Evolutionary conservation across 305 asterid species (phyloP), one percentile per base, ranked within the genome.

Genomic region (Caryopteris hybrid): DNA sequence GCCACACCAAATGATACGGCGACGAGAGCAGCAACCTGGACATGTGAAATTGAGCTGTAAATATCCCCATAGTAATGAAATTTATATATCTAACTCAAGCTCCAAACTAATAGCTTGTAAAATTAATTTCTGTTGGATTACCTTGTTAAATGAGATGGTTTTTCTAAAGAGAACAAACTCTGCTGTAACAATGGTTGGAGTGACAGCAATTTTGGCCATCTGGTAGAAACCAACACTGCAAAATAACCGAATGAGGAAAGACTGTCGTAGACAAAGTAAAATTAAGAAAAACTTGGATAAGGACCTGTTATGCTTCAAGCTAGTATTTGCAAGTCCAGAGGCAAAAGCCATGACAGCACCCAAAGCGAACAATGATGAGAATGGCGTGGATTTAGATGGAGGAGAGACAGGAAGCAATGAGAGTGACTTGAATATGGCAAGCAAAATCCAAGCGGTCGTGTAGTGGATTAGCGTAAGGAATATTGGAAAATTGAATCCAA

Each of bases 161-260:
- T 80, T 92, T 59, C 73, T 64, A 82, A 74, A 92, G 45, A 92
- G 91, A 59, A 82, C 6, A 66, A 87, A 92, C 64, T 92, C 96
- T 4, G 94, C 92, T n/a, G 82, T 66, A 27, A 89, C 98, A 22
- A 92, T 89, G 66, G 96, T 92, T 20, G 98, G 96, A 66, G 96
- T 92, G 78, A 92, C 96, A 1, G 95, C 95, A 64, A 89, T 89
- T 74, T 92, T 92, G 18, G 98, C 96, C 98, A 89, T 92, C 86
- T 92, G 96, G 74, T 92, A 89, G 74, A 92, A 92, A 74, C 98
- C 96, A 54, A 89, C 94, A 66, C 98, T 92, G 92, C 82, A 73
- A 39, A 73, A 69, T 42, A 74, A 39, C 62, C 43, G 68, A 68
- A 78, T 78, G 72, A 78, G 78, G 39, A 67, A 57, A 69, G 13